These are phyloP conservation scores for Ganoderma sp. DNA, from an alignment of 1,284 basidiomycete genomes.

Conservation along the genomic window DNA sequence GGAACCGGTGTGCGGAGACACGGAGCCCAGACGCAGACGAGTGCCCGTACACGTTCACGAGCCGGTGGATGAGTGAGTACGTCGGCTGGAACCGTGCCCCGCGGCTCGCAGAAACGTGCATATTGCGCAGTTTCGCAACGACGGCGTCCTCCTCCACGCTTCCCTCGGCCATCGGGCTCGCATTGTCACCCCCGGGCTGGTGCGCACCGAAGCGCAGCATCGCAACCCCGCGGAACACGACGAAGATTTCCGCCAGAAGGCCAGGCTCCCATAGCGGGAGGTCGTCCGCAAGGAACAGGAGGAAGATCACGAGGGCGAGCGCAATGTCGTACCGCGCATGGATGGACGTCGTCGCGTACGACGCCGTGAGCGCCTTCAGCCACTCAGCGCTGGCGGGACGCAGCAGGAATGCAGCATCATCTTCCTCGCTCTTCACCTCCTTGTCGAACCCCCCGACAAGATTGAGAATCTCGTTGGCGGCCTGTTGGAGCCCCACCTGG, in stretches of 20 bases:
- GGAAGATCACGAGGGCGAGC: constrained; percentile 64
- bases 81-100: constrained; percentile 53
- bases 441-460: constrained; percentile 72
- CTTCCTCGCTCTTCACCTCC: constrained; percentile 75
- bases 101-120: constrained; percentile 67
- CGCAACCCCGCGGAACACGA: constrained; percentile 75
- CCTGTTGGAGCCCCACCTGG: constrained; percentile 48
- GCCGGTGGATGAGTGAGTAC: constrained; percentile 74
- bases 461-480: constrained; percentile 63
- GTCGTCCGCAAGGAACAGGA: constrained; percentile 74
- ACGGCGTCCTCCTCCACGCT: constrained; percentile 62
- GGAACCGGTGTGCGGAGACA: constrained; percentile 67
- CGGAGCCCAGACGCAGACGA: constrained; percentile 49
- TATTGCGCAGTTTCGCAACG: constrained; percentile 65
- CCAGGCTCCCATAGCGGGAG: constrained; percentile 66
- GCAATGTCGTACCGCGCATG: constrained; percentile 77
- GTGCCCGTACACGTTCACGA: constrained; percentile 60
- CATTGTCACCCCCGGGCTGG: constrained; percentile 60
- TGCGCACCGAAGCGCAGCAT: constrained; percentile 65
- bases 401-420: constrained; percentile 63
- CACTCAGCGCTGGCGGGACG: constrained; percentile 62
- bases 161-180: constrained; percentile 39
- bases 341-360: constrained; percentile 65
- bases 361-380: constrained; percentile 62
- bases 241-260: constrained; percentile 74